phyloP scores from a whole-genome alignment of 495 filamentous ascomycete genomes.

The Talaromyces liani region DNA sequence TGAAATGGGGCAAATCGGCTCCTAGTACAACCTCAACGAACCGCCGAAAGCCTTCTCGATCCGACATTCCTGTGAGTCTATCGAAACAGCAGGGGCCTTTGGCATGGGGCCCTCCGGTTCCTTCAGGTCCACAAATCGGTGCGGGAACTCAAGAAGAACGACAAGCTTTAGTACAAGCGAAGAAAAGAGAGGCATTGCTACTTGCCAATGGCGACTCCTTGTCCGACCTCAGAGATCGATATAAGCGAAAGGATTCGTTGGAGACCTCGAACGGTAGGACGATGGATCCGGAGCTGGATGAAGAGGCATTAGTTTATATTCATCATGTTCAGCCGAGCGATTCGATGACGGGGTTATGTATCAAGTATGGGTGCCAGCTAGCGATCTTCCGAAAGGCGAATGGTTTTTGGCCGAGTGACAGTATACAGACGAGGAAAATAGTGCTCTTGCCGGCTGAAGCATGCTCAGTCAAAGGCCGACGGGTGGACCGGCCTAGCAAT shows the following conservation, averaged over 20 bases:
- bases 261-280: conserved; percentile 33
- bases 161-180: conserved; percentile 49
- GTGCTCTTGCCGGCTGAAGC: conserved; percentile 85
- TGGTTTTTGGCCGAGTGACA: conserved; percentile 88
- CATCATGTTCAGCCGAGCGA: conserved; percentile 78
- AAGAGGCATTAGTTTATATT: conserved; percentile 75
- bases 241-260: conserved; percentile 55
- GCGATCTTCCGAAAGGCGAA: conserved; percentile 80
- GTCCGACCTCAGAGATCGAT: conserved; percentile 35
- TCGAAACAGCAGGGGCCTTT: conserved; percentile 28
- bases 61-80: conserved; percentile 32
- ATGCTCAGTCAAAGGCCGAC: conserved; percentile 73
- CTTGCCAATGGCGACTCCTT: conserved; percentile 43
- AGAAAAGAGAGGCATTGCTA: conserved; percentile 55
- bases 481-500: conserved; percentile 19
- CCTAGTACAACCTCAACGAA: conserved; percentile 23
- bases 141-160: conserved; percentile 49
- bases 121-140: conserved; percentile 37
- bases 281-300: conserved; percentile 49
- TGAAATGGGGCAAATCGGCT: conserved; percentile 21
- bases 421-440: conserved; percentile 71
- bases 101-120: conserved; percentile 49
- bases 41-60: conserved; percentile 38
- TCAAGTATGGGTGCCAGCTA: conserved; percentile 78
- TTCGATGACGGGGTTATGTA: conserved; percentile 81